phyloP scores from a whole-genome alignment of 257 asterid species.

The Leonotis leonurus region DNA sequence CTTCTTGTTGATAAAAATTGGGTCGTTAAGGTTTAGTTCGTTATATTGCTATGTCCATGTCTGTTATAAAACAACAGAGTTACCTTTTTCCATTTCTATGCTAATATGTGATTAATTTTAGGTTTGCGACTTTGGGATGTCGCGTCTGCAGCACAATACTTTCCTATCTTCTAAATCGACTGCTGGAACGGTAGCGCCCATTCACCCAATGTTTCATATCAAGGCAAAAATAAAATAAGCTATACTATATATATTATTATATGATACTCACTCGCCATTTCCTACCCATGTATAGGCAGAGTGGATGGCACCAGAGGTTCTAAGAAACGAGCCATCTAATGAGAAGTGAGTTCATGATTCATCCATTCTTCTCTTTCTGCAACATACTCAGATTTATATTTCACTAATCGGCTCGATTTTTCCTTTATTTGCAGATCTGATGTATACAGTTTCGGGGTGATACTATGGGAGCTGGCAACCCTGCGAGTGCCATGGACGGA shows the following conservation, averaged over 20 bases:
- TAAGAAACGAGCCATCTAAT: constrained; percentile 88
- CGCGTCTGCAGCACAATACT: constrained; percentile 92
- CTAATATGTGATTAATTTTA: constrained; percentile 24
- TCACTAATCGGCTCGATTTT: constrained; percentile 3
- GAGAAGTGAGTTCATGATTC: constrained; percentile 67
- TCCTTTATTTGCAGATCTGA: constrained; percentile 60
- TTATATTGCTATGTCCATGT: neutral
- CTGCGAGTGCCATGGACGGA: constrained; percentile 87
- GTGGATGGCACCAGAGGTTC: constrained; percentile 99
- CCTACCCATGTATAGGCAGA: constrained; percentile 66
- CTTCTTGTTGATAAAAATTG: constrained; percentile 94
- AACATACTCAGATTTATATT: neutral
- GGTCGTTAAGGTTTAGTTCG: constrained; percentile 75
- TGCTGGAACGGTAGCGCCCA: constrained; percentile 80
- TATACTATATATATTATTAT: neutral
- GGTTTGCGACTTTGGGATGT: constrained; percentile 99
- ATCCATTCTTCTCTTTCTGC: neutral
- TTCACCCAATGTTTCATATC: neutral
- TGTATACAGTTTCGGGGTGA: constrained; percentile 91
- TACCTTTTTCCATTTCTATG: neutral
- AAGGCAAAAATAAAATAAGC: neutral
- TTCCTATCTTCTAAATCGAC: constrained; percentile 92
- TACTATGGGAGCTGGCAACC: constrained; percentile 94
- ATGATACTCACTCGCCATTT: constrained; percentile 9
- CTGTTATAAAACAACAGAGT: neutral